Percentiles rank a stretch among this genome's conserved stretches.
Conservation (phyloP, 2,329 filamentous ascomycete species). For the Trichoderma sp. region DNA sequence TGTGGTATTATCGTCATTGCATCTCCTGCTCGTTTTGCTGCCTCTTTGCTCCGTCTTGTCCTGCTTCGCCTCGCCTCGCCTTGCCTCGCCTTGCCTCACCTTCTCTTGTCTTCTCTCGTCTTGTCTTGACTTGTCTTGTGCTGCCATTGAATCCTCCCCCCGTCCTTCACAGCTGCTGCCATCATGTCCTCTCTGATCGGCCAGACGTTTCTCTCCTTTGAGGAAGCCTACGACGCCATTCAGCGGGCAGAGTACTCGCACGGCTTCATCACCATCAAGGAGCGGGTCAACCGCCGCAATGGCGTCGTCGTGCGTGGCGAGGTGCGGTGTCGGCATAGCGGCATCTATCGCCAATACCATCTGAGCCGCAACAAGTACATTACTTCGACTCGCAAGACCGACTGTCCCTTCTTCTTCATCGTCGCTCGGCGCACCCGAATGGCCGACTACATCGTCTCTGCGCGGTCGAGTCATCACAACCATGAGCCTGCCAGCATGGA, state of each 20-base stretch:
- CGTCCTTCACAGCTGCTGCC: background rate
- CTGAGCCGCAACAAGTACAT: conserved; percentile 18
- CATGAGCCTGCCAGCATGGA: conserved; percentile 13
- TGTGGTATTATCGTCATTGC: background rate
- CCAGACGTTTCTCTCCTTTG: conserved; percentile 14
- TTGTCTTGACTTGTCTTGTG: background rate
- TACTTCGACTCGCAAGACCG: conserved; percentile 13
- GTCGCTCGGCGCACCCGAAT: conserved; percentile 14
- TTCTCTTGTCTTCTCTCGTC: too few species aligned
- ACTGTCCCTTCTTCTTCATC: conserved; percentile 17
- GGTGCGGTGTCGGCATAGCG: conserved; percentile 13
- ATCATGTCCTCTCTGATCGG: conserved; percentile 12
- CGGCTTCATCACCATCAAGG: conserved; percentile 16
- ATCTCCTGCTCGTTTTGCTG: background rate
- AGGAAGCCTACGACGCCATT: conserved; percentile 16
- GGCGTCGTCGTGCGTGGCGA: conserved; percentile 15
- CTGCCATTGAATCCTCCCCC: background rate
- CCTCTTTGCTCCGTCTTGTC: background rate
- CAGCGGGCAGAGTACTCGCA: conserved; percentile 12
- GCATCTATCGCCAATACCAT: conserved; percentile 17
- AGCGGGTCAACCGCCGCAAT: conserved; percentile 15
- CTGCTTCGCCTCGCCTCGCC: background rate
- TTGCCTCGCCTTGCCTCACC: background rate
- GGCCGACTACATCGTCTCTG: conserved; percentile 17
- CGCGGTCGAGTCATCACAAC: conserved; percentile 15